Conservation (phyloP, 2,329 filamentous ascomycete genomes). For the Exophiala lecanii-corni region DNA sequence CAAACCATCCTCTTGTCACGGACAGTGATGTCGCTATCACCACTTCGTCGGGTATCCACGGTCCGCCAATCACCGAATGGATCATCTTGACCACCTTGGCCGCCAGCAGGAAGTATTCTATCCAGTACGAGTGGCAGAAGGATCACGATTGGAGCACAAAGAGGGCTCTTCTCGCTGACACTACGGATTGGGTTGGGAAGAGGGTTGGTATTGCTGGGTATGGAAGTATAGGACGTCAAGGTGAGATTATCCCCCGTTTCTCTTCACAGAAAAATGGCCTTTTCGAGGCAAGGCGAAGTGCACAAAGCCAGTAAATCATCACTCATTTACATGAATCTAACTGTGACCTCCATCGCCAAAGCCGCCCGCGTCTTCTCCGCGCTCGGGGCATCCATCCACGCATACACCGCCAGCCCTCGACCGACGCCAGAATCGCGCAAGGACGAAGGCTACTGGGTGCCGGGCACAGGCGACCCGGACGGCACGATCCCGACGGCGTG, state of each 20-base stretch:
- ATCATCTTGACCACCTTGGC: slow-evolving; percentile 58
- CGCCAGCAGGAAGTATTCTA: slow-evolving; percentile 51
- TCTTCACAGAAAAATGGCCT: slow-evolving; percentile 1
- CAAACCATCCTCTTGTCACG: slow-evolving; percentile 50
- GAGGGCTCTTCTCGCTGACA: slow-evolving; percentile 28
- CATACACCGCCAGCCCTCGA: slow-evolving; percentile 69
- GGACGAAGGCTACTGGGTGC: slow-evolving; percentile 64
- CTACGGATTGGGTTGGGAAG: slow-evolving; percentile 51
- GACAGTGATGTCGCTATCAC: slow-evolving; percentile 51
- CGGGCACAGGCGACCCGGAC: slow-evolving; percentile 59
- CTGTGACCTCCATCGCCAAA: slow-evolving; percentile 24
- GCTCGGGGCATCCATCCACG: slow-evolving; percentile 67
- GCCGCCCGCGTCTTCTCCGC: slow-evolving; percentile 56
- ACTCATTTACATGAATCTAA: background rate
- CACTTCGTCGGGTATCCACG: slow-evolving; percentile 54
- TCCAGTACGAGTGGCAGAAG: slow-evolving; percentile 55
- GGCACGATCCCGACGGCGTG: slow-evolving; percentile 52
- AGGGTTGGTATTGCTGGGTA: slow-evolving; percentile 59
- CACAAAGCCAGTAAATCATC: too few species aligned
- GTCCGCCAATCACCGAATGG: slow-evolving; percentile 64
- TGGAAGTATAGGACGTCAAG: slow-evolving; percentile 59
- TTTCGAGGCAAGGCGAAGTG: too few species aligned
- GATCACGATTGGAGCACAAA: slow-evolving; percentile 48
- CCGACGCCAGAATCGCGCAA: slow-evolving; percentile 59
- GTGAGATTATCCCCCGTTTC: slow-evolving; percentile 31